A percentile compares a stretch with the other conserved stretches of the same genome.
phyloP scores from a whole-genome alignment of 2,329 filamentous ascomycete species.

The Colletotrichum aenigma region DNA sequence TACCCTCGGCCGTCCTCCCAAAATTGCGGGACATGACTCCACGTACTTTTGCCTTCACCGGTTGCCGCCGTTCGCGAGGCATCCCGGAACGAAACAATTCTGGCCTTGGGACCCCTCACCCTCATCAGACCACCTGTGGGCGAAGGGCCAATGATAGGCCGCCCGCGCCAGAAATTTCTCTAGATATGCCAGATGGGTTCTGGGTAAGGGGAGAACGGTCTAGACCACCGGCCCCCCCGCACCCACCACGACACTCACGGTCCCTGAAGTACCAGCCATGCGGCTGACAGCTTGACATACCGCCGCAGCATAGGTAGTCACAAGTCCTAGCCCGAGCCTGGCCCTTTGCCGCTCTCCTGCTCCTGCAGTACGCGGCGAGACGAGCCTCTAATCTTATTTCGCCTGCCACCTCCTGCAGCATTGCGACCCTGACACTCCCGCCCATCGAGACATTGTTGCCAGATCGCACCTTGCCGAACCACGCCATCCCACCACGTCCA shows the following conservation, averaged over 20 bases:
- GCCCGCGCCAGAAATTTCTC: not conserved
- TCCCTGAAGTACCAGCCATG: not conserved
- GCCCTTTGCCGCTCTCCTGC: not conserved
- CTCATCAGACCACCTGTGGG: not conserved
- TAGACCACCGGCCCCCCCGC: constrained; percentile 14
- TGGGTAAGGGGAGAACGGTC: constrained; percentile 15
- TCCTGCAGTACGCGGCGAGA: not conserved
- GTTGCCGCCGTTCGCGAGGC: not conserved
- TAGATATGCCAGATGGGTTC: not conserved
- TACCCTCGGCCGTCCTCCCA: not conserved
- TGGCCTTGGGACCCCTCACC: not conserved
- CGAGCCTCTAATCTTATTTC: not conserved
- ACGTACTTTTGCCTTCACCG: not conserved
- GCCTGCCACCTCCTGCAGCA: not conserved
- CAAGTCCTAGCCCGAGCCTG: not conserved
- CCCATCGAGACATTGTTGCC: not conserved
- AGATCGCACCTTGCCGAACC: not conserved
- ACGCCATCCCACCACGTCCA: not conserved
- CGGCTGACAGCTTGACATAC: not conserved
- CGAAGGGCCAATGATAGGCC: not conserved
- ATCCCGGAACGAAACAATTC: not conserved
- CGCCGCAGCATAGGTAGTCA: not conserved
- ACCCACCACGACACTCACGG: not conserved
- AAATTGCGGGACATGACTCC: not conserved
- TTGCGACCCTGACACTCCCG: not conserved